Conservation (phyloP, 2,329 filamentous ascomycete species). For the Coleophoma cylindrospora region DNA sequence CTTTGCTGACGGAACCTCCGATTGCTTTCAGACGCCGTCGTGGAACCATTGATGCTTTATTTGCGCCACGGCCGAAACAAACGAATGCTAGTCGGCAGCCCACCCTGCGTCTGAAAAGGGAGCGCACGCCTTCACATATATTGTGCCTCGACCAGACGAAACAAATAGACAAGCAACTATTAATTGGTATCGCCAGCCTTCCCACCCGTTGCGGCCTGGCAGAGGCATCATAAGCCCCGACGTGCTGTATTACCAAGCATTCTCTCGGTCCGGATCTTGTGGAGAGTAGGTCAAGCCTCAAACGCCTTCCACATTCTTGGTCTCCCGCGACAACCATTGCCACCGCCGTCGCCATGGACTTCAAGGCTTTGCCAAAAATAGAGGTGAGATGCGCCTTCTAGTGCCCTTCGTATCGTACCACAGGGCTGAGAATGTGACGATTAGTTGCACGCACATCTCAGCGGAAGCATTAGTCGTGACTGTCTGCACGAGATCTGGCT, state of each 20-base stretch:
- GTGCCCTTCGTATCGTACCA: slow-evolving; percentile 8
- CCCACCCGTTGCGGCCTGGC: no score
- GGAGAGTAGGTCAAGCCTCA: no score
- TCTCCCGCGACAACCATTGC: neutral
- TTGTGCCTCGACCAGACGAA: no score
- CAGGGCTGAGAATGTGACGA: slow-evolving; percentile 10
- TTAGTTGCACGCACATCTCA: slow-evolving; percentile 76
- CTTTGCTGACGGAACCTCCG: no score
- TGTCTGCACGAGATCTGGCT: slow-evolving; percentile 73
- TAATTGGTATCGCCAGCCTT: no score
- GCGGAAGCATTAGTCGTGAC: slow-evolving; percentile 68
- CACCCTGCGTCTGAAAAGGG: neutral
- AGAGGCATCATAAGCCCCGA: no score
- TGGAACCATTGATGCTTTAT: neutral
- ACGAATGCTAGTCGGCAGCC: neutral
- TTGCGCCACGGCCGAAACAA: neutral
- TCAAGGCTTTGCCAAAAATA: slow-evolving; percentile 47
- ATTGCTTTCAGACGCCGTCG: no score
- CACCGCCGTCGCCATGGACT: slow-evolving; percentile 23
- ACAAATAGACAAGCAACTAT: no score
- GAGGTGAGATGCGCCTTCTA: slow-evolving; percentile 34
- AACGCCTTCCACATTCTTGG: neutral
- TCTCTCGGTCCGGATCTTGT: no score
- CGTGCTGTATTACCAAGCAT: no score
- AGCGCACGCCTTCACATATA: no score